phyloP scores from a whole-genome alignment of 2,329 filamentous ascomycete genomes.

The Sporothrix luriei region DNA sequence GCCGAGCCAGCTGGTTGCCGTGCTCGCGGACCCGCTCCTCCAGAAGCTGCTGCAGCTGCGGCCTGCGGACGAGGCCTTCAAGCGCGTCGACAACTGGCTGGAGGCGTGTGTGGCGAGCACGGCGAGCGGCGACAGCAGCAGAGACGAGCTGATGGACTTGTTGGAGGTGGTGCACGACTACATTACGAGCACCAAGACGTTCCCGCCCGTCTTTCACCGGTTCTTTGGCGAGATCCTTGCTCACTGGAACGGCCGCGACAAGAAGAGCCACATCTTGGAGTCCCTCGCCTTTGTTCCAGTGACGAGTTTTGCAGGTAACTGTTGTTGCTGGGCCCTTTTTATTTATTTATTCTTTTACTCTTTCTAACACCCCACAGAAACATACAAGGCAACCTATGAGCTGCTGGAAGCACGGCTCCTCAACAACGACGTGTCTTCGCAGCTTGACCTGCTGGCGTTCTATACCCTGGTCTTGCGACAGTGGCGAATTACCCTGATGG shows the following conservation, averaged over 20 bases:
- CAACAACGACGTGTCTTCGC: slow-evolving; percentile 55
- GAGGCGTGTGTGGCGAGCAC: slow-evolving; percentile 59
- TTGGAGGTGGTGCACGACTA: slow-evolving; percentile 60
- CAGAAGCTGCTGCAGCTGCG: slow-evolving; percentile 74
- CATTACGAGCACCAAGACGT: slow-evolving; percentile 49
- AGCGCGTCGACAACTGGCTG: slow-evolving; percentile 63
- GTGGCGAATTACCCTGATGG: slow-evolving; percentile 55
- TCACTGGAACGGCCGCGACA: slow-evolving; percentile 64
- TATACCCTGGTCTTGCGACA: slow-evolving; percentile 68
- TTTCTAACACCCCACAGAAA: slow-evolving; percentile 46
- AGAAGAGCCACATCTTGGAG: slow-evolving; percentile 57
- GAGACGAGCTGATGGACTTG: slow-evolving; percentile 55
- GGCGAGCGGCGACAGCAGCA: slow-evolving; percentile 53
- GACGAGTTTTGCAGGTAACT: slow-evolving; percentile 57
- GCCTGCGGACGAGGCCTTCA: slow-evolving; percentile 55
- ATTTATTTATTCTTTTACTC: not conserved
- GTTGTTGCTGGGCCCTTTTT: not conserved
- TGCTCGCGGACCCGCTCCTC: slow-evolving; percentile 72
- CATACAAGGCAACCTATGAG: slow-evolving; percentile 53
- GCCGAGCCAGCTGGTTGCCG: slow-evolving; percentile 78
- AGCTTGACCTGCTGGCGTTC: slow-evolving; percentile 63
- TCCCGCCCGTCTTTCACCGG: slow-evolving; percentile 34
- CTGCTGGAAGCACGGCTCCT: slow-evolving; percentile 57
- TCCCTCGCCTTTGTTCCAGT: slow-evolving; percentile 61
- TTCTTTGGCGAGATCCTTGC: slow-evolving; percentile 57